Evolutionary conservation across 73 alveolate genomes (phyloP), one percentile per base, ranked within the genome.

Genomic region (Halteria grandinella): DNA sequence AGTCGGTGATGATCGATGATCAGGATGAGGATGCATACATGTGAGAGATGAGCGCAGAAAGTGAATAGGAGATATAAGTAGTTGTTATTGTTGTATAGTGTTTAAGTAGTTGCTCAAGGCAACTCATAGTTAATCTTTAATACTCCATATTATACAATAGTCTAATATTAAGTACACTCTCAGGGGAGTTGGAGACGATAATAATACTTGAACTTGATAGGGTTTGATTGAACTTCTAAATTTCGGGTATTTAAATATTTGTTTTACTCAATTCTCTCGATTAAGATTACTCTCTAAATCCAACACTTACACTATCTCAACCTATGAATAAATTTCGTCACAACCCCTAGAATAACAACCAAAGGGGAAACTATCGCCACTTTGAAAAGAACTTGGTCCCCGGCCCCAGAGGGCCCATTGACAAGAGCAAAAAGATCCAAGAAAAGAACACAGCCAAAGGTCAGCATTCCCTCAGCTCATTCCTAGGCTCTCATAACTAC

Each of bases 1-100:
- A 53, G 50, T 45, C 75, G 21, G 90, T 88, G 47, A 57, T 75
- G 73, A 83, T 82, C 25, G 87, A 88, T 33, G 69, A 63, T 27
- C 66, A 50, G 12, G 69, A 32, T 21, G 88, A 75, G 59, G 58
- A 62, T 23, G 59, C 23, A 12, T 62, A 62, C 48, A 62, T 62
- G 77, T 62, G 77, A 62, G 36, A 1, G n/a, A 36, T 7, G 5
- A 7, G 47, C 11, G n/a, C 47, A 36, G 5, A 7, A 11, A 11
- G 5, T 36, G n/a, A 5, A 11, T 7, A 7, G 47, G 47, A 11
- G 47, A 36, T 7, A 11, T 5, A 5, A 36, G 47, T 7, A 7
- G 11, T 36, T 36, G 47, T 36, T 7, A 7, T 36, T 36, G 47
- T 5, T 11, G 5, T 11, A 36, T 36, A 36, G 47, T 36, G 47